Percentiles rank a stretch among this genome's conserved stretches.
Evolutionary conservation across 208 protist species (phyloP).

Genomic region (Leishmania mexicana): DNA sequence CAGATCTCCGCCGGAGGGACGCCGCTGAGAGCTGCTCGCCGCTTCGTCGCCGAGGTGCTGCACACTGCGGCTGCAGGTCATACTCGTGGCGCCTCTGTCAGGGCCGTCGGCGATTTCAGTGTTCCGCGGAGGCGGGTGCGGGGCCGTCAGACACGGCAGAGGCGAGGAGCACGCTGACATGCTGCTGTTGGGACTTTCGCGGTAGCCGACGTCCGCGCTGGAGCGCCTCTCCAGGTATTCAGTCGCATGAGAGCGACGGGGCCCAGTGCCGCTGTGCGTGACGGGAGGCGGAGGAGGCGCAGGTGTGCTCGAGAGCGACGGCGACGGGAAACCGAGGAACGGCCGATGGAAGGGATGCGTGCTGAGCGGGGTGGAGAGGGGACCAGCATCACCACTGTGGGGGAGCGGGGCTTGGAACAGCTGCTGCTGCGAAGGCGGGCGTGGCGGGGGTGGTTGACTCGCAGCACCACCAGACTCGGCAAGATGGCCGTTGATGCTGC

Average conservation of each 20-base stretch:
- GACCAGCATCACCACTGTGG: neutral
- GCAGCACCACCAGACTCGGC: conserved; percentile 20
- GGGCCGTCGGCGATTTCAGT: neutral
- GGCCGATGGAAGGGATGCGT: neutral
- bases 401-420: neutral
- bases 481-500: neutral
- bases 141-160: neutral
- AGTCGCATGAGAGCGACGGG: neutral
- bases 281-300: neutral
- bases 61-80: neutral
- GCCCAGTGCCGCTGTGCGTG: neutral
- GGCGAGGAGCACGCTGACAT: conserved; percentile 1
- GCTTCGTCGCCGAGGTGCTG: neutral
- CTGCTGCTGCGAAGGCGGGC: neutral
- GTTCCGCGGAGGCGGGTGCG: neutral
- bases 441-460: neutral
- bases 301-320: neutral
- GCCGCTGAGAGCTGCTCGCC: neutral
- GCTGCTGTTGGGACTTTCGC: conserved; percentile 6
- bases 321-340: neutral
- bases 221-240: neutral
- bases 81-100: neutral
- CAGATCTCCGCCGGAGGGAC: neutral
- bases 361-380: neutral
- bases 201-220: neutral